These are phyloP conservation scores for Plantago elongata DNA, from an alignment of 257 asterid genomes.

Conservation along the genomic window DNA sequence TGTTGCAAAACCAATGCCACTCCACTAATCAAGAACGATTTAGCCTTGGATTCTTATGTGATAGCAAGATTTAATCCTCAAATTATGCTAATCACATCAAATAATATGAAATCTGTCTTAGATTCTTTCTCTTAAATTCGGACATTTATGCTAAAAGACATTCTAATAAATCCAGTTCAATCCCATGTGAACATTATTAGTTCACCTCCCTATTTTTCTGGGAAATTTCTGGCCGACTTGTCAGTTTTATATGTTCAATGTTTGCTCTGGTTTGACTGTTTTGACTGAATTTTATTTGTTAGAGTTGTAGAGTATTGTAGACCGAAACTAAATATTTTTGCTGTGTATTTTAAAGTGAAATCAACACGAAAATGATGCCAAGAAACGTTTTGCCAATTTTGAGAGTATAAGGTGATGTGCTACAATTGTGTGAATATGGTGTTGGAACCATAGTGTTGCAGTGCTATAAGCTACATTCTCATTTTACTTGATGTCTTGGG, in stretches of 20 bases:
- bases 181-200: constrained; percentile 33
- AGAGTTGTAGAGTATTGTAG: too few species aligned
- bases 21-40: constrained; percentile 38
- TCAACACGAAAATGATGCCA: too few species aligned
- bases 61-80: constrained; percentile 20
- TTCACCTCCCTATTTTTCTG: neutral
- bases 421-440: too few species aligned
- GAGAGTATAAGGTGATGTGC: too few species aligned
- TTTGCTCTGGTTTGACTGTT: constrained; percentile 6
- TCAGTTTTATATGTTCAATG: too few species aligned
- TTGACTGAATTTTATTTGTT: neutral
- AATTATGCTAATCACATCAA: constrained; percentile 38
- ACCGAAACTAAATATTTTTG: too few species aligned
- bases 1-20: constrained; percentile 30
- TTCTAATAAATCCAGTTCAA: constrained; percentile 29
- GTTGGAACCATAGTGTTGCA: too few species aligned
- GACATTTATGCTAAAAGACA: constrained; percentile 27
- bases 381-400: too few species aligned
- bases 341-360: too few species aligned
- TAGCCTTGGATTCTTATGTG: constrained; percentile 34
- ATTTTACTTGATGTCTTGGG: too few species aligned
- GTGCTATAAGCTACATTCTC: too few species aligned
- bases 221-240: constrained; percentile 9
- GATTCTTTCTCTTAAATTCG: constrained; percentile 9
- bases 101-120: too few species aligned